These are phyloP conservation scores for Aspergillus sclerotialis DNA, from an alignment of 2,329 filamentous ascomycete genomes.

Conservation along the genomic window DNA sequence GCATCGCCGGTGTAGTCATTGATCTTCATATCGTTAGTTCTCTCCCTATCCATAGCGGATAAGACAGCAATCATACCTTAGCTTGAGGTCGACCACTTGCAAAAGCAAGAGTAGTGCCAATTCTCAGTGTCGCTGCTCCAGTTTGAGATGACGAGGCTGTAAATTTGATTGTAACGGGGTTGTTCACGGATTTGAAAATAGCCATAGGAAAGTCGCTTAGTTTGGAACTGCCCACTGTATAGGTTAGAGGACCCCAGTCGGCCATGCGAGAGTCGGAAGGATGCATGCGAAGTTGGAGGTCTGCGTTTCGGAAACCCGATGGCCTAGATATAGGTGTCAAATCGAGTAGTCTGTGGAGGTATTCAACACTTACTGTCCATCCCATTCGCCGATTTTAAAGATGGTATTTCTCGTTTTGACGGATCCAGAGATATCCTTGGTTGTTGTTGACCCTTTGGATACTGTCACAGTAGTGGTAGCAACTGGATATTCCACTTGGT, in stretches of 20 bases:
- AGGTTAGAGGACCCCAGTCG: constrained; percentile 54
- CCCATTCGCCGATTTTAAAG: constrained; percentile 60
- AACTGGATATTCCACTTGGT: constrained; percentile 53
- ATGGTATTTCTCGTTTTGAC: constrained; percentile 47
- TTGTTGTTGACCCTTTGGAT: constrained; percentile 42
- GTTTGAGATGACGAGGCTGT: constrained; percentile 45
- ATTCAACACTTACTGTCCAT: constrained; percentile 44
- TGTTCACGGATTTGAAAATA: constrained; percentile 55
- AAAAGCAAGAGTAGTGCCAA: constrained; percentile 59
- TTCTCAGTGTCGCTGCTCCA: constrained; percentile 51
- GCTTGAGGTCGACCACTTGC: constrained; percentile 52
- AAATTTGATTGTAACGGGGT: constrained; percentile 55
- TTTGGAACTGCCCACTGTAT: constrained; percentile 52
- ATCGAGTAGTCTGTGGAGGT: neutral
- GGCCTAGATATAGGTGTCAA: constrained; percentile 31
- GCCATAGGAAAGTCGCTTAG: constrained; percentile 58
- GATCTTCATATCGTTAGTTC: constrained; percentile 26
- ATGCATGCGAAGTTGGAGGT: constrained; percentile 62
- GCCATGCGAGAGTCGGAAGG: constrained; percentile 59
- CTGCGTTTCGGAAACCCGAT: constrained; percentile 59
- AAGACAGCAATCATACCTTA: constrained; percentile 13
- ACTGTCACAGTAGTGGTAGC: constrained; percentile 46
- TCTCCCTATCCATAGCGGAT: neutral
- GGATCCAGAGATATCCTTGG: constrained; percentile 45
- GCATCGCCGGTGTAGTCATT: constrained; percentile 47